phyloP scores from a whole-genome alignment of 768 basidiomycete species.

The Leccinum ochraceum region DNA sequence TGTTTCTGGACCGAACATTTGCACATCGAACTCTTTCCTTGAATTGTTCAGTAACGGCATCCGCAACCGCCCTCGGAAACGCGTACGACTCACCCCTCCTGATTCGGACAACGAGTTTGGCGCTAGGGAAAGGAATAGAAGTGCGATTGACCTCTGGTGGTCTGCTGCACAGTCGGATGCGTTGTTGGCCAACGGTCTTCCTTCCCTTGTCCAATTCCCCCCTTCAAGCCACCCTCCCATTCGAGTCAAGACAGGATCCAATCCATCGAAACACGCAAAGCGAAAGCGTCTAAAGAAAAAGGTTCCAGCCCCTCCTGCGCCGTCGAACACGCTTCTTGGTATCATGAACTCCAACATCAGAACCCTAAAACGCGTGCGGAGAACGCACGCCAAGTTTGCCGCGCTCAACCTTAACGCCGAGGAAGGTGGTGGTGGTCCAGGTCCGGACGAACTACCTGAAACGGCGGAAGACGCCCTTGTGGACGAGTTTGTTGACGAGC shows the following conservation, averaged over 20 bases:
- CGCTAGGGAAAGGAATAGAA: conserved; percentile 37
- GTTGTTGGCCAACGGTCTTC: conserved; percentile 65
- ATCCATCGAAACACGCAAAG: conserved; percentile 10
- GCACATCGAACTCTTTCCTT: conserved; percentile 2
- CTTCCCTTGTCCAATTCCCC: conserved; percentile 43
- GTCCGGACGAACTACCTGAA: conserved; percentile 37
- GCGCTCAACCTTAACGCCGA: conserved; percentile 46
- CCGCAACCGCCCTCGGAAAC: conserved; percentile 58
- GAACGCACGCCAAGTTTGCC: conserved; percentile 71
- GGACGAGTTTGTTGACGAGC: conserved; percentile 52
- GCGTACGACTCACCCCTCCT: conserved; percentile 49
- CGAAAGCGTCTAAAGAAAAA: conserved; percentile 30
- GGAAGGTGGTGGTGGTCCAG: conserved; percentile 34
- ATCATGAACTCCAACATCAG: conserved; percentile 78
- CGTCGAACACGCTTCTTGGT: conserved; percentile 53
- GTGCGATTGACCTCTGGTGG: conserved; percentile 71
- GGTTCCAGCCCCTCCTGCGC: conserved; percentile 14
- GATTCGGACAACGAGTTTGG: conserved; percentile 36
- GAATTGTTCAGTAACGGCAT: conserved; percentile 23
- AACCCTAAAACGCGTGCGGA: conserved; percentile 70
- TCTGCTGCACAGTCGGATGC: conserved; percentile 61
- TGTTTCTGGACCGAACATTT: conserved; percentile 1
- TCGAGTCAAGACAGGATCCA: conserved; percentile 17
- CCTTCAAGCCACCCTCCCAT: conserved; percentile 12
- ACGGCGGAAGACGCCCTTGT: conserved; percentile 31